A percentile compares a stretch with the other conserved stretches of the same genome.
phyloP scores from a whole-genome alignment of 495 filamentous ascomycete species.

The Tricharina praecox region DNA sequence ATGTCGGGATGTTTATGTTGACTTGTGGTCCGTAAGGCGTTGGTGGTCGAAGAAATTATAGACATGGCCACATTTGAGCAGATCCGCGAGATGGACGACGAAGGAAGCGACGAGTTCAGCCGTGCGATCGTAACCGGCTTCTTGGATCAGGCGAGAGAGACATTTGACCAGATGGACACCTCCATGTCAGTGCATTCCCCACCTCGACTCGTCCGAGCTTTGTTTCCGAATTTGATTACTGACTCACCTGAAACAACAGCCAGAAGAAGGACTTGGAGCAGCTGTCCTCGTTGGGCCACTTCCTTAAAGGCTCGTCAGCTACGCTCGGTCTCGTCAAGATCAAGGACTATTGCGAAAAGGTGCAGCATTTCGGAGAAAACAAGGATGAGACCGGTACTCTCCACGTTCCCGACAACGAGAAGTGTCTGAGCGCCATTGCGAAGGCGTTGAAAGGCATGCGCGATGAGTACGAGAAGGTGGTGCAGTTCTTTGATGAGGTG shows the following conservation, averaged over 20 bases:
- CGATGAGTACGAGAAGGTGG: conserved; percentile 59
- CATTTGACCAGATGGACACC: conserved; percentile 71
- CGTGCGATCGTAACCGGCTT: conserved; percentile 77
- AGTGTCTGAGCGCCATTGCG: conserved; percentile 50
- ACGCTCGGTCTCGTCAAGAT: conserved; percentile 86
- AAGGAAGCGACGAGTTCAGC: conserved; percentile 63
- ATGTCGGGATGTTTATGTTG: too few species aligned
- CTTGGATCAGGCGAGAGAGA: conserved; percentile 76
- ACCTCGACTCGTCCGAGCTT: too few species aligned
- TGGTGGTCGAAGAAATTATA: too few species aligned
- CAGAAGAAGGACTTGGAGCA: conserved; percentile 41
- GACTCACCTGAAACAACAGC: neutral
- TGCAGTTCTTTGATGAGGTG: conserved; percentile 25
- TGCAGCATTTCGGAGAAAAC: conserved; percentile 73
- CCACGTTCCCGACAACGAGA: conserved; percentile 42
- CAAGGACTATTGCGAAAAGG: conserved; percentile 85
- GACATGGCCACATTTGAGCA: conserved; percentile 73
- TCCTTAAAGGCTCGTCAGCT: conserved; percentile 94
- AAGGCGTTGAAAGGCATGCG: conserved; percentile 54
- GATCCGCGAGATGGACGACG: conserved; percentile 64
- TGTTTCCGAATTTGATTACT: conserved; percentile 1
- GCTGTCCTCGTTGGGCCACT: conserved; percentile 78
- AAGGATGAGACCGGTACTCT: conserved; percentile 59
- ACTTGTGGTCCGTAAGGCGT: too few species aligned
- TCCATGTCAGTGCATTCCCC: conserved; percentile 49